Evolutionary conservation across 2,329 filamentous ascomycete species (phyloP), one percentile per base, ranked within the genome.

Genomic region (Pseudogymnoascus sp.): DNA sequence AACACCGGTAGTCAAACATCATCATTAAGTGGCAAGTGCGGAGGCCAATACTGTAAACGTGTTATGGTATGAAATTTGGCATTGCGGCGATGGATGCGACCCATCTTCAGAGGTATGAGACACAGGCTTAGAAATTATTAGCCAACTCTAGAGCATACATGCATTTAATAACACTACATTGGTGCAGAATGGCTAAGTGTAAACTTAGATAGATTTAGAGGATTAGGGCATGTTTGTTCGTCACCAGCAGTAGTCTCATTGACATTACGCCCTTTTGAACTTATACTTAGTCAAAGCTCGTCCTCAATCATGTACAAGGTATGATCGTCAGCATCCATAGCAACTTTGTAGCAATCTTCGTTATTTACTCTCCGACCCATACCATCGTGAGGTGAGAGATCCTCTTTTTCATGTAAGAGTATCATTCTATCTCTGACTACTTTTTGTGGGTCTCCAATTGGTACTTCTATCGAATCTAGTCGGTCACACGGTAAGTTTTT

Each of bases 341-440:
- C 62, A 17, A 62, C 62, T 35, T 21, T 60, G 50, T 64, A 64
- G 37, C 62, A 64, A 58, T 64, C 63, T 29, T 36, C 44, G 35
- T 44, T 37, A 4, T 61, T 57, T 40, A 64, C 33, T 36, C 8
- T 59, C 9, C 39, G 15, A 24, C 62, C 54, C 21, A 58, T 58
- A 17, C 40, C 47, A 64, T 64, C 33, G 44, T 63, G 36, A 61
- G 63, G 61, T 40, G 33, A 61, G 33, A 63, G 41, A 21, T 50
- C 35, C 57, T 15, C 24, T n/a, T 64, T 3, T 21, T 61, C 21
- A 61, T 58, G 60, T 33, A 40, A 40, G 15, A 17, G 37, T 37
- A 37, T 37, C 37, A 65, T 13, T 60, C 17, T 60, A 17, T 39
- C n/a, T 58, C 10, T 47, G 26, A 65, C 54, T 58, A 41, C 21